Conservation (phyloP, 2,329 filamentous ascomycete species). For the Teratosphaeria nubilosa region DNA sequence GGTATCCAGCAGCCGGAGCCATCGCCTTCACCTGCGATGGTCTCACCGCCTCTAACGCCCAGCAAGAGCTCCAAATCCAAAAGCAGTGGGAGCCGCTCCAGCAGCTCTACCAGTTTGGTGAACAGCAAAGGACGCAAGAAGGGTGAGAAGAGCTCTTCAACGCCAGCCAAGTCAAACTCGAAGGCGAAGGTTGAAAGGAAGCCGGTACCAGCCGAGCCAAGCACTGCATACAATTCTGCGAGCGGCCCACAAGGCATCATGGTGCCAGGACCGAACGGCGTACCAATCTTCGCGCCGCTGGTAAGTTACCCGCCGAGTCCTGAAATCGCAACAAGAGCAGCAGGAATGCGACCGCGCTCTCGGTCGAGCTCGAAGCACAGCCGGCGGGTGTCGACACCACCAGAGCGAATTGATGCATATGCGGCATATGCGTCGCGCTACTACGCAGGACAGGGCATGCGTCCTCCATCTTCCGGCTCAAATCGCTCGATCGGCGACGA, state of each 20-base stretch:
- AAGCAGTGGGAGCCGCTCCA: constrained; percentile 22
- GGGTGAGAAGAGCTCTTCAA: constrained; percentile 12
- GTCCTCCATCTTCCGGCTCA: constrained; percentile 29
- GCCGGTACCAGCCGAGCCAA: constrained; percentile 13
- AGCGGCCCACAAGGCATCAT: constrained; percentile 34
- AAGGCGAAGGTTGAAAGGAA: constrained; percentile 24
- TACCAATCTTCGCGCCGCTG: constrained; percentile 33
- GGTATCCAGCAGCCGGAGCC: constrained; percentile 18
- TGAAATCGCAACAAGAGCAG: neutral
- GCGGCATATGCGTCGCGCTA: constrained; percentile 16
- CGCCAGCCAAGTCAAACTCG: constrained; percentile 25
- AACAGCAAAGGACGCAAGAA: constrained; percentile 26
- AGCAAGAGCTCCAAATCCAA: constrained; percentile 18
- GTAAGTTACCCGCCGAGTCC: constrained; percentile 11
- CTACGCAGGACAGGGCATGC: constrained; percentile 10
- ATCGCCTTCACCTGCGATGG: constrained; percentile 12
- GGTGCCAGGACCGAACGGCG: constrained; percentile 39
- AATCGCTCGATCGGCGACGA: constrained; percentile 39
- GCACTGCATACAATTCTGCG: constrained; percentile 9
- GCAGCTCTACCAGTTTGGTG: constrained; percentile 27
- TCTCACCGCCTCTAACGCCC: constrained; percentile 23
- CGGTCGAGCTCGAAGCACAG: constrained; percentile 20
- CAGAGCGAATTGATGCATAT: constrained; percentile 15
- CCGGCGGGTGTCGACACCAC: constrained; percentile 22
- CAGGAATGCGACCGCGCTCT: constrained; percentile 9